Evolutionary conservation across 257 asterid species (phyloP), one percentile per base, ranked within the genome.

Genomic region (Capsicum chinense): DNA sequence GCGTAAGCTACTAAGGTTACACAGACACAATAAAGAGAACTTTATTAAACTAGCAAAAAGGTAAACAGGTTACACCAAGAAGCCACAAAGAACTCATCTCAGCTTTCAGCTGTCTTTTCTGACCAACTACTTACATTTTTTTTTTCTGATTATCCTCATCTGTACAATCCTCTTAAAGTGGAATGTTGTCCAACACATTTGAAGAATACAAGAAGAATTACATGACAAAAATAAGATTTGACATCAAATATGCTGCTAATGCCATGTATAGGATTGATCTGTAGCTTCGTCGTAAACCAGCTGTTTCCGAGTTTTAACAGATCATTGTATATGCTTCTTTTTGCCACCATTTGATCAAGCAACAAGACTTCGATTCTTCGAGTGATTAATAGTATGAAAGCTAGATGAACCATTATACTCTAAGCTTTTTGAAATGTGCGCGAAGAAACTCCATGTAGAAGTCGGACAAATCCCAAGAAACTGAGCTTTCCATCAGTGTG

Each of bases 401-500:
- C 39, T 35, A 17, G 57, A 70, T 48, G 82, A 7, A 56, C 60
- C 80, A 74, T 17, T 42, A 13, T 74, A 54, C 84, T 79, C 59
- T 84, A 91, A 26, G 91, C 90, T 91, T 95, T 95, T 54, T 94
- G 99, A 62, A 94, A 89, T 39, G 95, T 19, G 0, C 98, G 94
- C 2, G 97, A 83, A 54, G 99, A 91, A 56, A 93, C 89, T 35
- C 98, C 99, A 35, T 94, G 99, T 16, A 95, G 93, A 87, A 95
- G 99, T 54, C 94, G 85, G 54, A 95, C 97, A 48, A 95, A 94
- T 19, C 99, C 99, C 88, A 94, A 87, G 91, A 95, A 94, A 89
- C 99, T 95, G 81, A 95, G 98, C 89, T 95, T 95, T 78, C 99
- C 99, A 1, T 95, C 99, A 0, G 95, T 88, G 66, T 93, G 99